These are phyloP conservation scores for Cavenderia fasciculata DNA, from an alignment of 78 protist species.

Conservation along the genomic window DNA sequence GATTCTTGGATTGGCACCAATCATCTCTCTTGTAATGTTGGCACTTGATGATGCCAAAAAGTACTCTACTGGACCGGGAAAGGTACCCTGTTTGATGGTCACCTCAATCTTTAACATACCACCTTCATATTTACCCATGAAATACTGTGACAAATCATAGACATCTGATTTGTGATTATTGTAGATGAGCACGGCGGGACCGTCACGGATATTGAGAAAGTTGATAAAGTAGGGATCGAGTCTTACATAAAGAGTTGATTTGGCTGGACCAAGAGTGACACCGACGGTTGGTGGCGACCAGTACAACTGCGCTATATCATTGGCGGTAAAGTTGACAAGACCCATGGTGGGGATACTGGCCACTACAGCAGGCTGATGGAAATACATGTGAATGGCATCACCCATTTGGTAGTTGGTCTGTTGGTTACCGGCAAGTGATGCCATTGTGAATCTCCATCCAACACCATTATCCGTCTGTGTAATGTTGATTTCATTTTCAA, in stretches of 20 bases:
- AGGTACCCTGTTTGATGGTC: not conserved
- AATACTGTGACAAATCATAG: not conserved
- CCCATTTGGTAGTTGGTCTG: not conserved
- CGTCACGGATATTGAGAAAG: not conserved
- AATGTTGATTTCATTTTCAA: not conserved
- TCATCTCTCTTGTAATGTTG: not conserved
- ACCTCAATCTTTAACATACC: not conserved
- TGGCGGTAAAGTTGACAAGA: not conserved
- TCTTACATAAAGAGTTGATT: not conserved
- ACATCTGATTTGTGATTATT: not conserved
- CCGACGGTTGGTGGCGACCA: constrained; percentile 7
- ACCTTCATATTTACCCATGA: not conserved
- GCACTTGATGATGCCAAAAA: not conserved
- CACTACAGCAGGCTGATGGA: not conserved
- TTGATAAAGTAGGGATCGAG: not conserved
- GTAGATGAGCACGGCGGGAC: constrained; percentile 7
- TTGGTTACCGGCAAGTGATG: not conserved
- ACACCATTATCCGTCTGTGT: not conserved
- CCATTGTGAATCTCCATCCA: not conserved
- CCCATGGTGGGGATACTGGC: not conserved
- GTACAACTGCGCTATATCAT: not conserved
- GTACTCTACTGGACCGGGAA: not conserved
- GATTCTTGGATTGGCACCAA: not conserved
- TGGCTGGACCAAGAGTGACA: constrained; percentile 5
- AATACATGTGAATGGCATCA: not conserved